Evolutionary conservation across 164 flowering plant genomes (phyloP).

Genomic region (Berberis thunbergii): DNA sequence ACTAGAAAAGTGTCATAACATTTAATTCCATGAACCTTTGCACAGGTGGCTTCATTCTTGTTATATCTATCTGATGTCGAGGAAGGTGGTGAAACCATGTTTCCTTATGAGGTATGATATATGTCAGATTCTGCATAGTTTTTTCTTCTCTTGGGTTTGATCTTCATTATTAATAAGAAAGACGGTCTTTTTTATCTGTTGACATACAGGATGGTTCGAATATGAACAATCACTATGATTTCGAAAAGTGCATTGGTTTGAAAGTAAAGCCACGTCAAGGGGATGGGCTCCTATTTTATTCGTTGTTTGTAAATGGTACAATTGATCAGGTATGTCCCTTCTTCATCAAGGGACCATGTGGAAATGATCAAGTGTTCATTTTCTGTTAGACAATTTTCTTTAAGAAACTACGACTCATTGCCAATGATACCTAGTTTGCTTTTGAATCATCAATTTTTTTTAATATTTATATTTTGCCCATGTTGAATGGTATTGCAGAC

Average conservation of each 20-base stretch:
- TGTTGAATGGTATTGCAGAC: conserved; percentile 32
- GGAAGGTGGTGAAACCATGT: conserved; percentile 90
- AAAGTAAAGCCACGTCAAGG: conserved; percentile 88
- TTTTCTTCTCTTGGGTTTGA: background rate
- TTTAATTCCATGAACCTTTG: background rate
- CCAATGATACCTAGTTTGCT: too few relatives aligned
- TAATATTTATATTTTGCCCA: too few relatives aligned
- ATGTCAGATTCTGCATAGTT: background rate
- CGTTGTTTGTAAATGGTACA: conserved; percentile 72
- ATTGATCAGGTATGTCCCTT: conserved; percentile 50
- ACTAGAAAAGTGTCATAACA: too few relatives aligned
- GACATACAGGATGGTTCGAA: conserved; percentile 51
- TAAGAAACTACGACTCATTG: too few relatives aligned
- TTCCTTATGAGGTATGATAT: conserved; percentile 65
- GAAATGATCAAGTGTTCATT: too few relatives aligned
- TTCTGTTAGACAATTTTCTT: too few relatives aligned
- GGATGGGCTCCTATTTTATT: conserved; percentile 86
- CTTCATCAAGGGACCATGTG: background rate
- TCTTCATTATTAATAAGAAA: background rate
- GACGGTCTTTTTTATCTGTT: background rate
- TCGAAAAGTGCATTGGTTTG: conserved; percentile 57
- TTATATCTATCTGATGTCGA: conserved; percentile 70
- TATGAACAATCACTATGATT: conserved; percentile 54
- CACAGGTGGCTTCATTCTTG: conserved; percentile 76
- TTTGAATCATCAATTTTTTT: too few relatives aligned